These are phyloP conservation scores for Cyclotella atomus DNA, from an alignment of 108 stramenopile species.

Conservation along the genomic window DNA sequence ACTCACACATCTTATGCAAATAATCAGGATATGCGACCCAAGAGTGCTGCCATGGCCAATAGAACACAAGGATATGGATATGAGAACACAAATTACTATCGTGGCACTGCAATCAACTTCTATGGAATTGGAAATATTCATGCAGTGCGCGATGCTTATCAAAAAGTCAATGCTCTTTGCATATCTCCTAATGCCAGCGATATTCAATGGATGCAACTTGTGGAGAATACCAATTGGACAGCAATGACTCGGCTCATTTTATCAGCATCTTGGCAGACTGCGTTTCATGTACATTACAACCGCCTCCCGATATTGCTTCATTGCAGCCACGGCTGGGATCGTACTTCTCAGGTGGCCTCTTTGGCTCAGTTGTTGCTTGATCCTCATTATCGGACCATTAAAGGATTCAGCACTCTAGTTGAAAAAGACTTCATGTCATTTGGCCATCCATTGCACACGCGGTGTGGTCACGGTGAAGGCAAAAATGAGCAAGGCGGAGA, in stretches of 20 bases:
- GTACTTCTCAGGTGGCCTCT: constrained; percentile 92
- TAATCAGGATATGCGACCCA: constrained; percentile 90
- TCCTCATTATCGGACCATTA: constrained; percentile 93
- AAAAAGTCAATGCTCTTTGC: constrained; percentile 73
- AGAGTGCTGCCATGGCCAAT: constrained; percentile 88
- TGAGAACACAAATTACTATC: constrained; percentile 89
- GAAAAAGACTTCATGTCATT: constrained; percentile 98
- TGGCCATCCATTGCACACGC: constrained; percentile 96
- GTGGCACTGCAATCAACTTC: constrained; percentile 78
- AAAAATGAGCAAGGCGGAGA: constrained; percentile 69
- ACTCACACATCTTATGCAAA: too few species aligned
- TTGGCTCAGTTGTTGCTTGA: constrained; percentile 96
- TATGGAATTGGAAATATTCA: constrained; percentile 91
- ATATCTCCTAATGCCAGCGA: constrained; percentile 53
- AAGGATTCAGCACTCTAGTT: constrained; percentile 93
- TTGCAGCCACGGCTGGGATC: constrained; percentile 99
- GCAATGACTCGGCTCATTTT: constrained; percentile 85
- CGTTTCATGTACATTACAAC: constrained; percentile 86
- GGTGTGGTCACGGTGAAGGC: constrained; percentile 93
- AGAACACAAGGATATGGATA: constrained; percentile 89
- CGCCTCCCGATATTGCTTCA: constrained; percentile 93
- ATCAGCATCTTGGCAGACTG: constrained; percentile 86
- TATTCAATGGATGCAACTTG: constrained; percentile 71
- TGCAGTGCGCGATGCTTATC: constrained; percentile 84
- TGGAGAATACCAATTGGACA: constrained; percentile 95